These are phyloP conservation scores for Conticribra guillardii DNA, from an alignment of 108 stramenopile species.

Conservation along the genomic window DNA sequence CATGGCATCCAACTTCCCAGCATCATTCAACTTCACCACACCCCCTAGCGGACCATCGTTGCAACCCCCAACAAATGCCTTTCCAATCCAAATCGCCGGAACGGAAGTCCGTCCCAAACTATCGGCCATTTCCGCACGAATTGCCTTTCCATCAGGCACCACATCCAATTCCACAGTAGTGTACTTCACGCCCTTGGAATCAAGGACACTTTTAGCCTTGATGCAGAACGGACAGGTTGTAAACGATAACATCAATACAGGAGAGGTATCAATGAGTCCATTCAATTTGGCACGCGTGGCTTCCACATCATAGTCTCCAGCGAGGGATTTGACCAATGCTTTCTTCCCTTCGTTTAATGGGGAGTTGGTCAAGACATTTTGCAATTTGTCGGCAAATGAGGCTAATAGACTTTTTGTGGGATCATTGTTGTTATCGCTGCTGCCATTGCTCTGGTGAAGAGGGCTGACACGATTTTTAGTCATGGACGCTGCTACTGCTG, in stretches of 20 bases:
- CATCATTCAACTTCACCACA: constrained; percentile 57
- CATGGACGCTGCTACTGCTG: too few relatives aligned
- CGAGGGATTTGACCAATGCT: constrained; percentile 76
- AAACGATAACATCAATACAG: constrained; percentile 70
- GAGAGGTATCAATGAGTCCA: constrained; percentile 56
- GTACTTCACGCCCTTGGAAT: constrained; percentile 72
- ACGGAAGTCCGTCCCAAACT: constrained; percentile 86
- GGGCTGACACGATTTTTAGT: too few relatives aligned
- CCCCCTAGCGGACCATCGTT: constrained; percentile 89
- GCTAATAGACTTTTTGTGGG: neutral
- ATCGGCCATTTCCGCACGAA: constrained; percentile 89
- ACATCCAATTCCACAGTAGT: constrained; percentile 78
- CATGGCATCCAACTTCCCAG: constrained; percentile 71
- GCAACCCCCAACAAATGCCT: constrained; percentile 89
- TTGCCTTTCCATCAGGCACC: constrained; percentile 69
- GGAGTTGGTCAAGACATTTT: constrained; percentile 18
- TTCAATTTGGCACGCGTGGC: constrained; percentile 63
- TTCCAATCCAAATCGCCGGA: constrained; percentile 89
- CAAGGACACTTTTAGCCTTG: constrained; percentile 85
- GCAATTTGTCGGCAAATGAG: neutral
- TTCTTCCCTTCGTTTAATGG: constrained; percentile 83
- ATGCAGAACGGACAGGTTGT: constrained; percentile 91
- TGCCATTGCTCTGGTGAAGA: too few relatives aligned
- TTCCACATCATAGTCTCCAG: constrained; percentile 82
- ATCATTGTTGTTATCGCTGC: neutral